Evolutionary conservation across 202 grass and related monocot genomes (phyloP).

Genomic region (Schoenoplectus triqueter): DNA sequence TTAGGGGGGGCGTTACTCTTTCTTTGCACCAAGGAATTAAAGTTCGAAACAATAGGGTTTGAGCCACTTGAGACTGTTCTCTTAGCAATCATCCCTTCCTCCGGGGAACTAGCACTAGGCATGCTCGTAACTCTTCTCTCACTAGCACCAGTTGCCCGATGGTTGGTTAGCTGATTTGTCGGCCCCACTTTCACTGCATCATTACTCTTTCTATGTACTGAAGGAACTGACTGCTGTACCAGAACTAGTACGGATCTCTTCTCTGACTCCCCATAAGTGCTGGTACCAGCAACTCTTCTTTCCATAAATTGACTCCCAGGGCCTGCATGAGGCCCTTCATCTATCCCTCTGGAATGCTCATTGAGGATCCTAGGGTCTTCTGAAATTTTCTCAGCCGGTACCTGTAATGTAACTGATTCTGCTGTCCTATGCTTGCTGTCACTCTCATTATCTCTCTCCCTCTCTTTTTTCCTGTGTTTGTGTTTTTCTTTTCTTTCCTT

Average conservation of each 20-base stretch:
- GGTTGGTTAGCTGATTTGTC: constrained; percentile 18
- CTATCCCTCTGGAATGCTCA: constrained; percentile 24
- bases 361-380: constrained; percentile 31
- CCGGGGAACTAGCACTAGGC: constrained; percentile 26
- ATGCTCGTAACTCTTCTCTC: constrained; percentile 25
- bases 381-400: constrained; percentile 24
- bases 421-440: constrained; percentile 30
- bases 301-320: constrained; percentile 22
- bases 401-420: background rate
- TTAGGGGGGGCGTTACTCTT: constrained; percentile 24
- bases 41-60: constrained; percentile 21
- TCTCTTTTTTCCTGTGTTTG: constrained; percentile 49
- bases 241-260: constrained; percentile 6
- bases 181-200: constrained; percentile 26
- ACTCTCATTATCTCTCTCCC: constrained; percentile 32
- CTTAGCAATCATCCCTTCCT: constrained; percentile 35
- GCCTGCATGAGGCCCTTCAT: constrained; percentile 31
- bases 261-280: constrained; percentile 8
- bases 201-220: constrained; percentile 29
- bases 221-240: constrained; percentile 15
- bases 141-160: constrained; percentile 10
- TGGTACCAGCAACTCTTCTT: constrained; percentile 5
- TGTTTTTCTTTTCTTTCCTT: constrained; percentile 48
- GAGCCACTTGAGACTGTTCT: constrained; percentile 28
- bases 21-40: constrained; percentile 35